Conservation (phyloP, 2,329 filamentous ascomycete genomes). For the Fusarium agapanthi region DNA sequence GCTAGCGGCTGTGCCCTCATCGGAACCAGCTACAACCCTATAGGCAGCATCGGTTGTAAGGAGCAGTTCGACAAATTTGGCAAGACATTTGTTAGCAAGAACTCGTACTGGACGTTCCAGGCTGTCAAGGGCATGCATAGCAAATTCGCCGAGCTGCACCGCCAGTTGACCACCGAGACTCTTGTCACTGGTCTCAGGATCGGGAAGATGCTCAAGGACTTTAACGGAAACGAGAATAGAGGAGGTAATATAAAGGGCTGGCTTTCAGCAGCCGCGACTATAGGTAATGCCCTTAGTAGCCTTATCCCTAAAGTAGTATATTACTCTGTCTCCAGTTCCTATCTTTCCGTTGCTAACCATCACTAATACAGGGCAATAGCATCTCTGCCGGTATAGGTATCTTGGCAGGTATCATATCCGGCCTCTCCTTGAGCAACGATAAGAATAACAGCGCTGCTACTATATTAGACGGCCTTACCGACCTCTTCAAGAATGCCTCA, state of each 20-base stretch:
- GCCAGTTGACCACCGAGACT: slow-evolving; percentile 7
- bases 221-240: neutral
- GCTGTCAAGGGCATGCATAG: slow-evolving; percentile 15
- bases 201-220: slow-evolving; percentile 6
- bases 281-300: slow-evolving; percentile 1
- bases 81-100: neutral
- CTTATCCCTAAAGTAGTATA: slow-evolving; percentile 3
- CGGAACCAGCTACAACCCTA: neutral
- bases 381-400: slow-evolving; percentile 7
- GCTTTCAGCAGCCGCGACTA: neutral
- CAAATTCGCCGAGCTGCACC: slow-evolving; percentile 11
- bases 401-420: neutral
- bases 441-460: neutral
- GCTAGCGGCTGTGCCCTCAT: neutral
- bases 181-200: slow-evolving; percentile 10
- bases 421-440: neutral
- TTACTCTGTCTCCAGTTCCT: fast-evolving
- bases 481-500: neutral
- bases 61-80: slow-evolving; percentile 13
- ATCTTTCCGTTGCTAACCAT: fast-evolving
- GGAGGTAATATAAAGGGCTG: neutral
- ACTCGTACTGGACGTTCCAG: slow-evolving; percentile 23
- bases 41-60: neutral
- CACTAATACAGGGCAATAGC: neutral
- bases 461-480: neutral